phyloP scores from a whole-genome alignment of 495 filamentous ascomycete genomes.

The Neurospora africana region DNA sequence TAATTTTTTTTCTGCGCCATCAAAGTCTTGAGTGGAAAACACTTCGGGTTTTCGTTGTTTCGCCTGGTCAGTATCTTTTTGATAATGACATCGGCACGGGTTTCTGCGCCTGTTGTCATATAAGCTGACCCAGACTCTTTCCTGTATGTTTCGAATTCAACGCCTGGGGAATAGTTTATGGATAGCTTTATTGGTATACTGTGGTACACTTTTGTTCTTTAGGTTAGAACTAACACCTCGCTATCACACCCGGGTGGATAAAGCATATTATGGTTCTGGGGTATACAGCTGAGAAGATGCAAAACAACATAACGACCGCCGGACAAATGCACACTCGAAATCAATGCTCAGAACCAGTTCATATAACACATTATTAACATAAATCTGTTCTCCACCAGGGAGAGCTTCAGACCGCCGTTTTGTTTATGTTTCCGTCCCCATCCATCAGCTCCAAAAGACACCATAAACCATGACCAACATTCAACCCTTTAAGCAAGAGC shows the following conservation, averaged over 20 bases:
- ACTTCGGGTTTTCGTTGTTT: background rate
- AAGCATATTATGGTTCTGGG: too few relatives aligned
- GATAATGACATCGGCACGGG: background rate
- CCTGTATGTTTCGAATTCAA: background rate
- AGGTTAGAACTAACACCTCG: too few relatives aligned
- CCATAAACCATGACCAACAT: background rate
- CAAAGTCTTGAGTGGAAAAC: background rate
- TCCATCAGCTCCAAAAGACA: background rate
- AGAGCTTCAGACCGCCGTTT: background rate
- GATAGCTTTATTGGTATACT: too few relatives aligned
- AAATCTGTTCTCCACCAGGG: background rate
- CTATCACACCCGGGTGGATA: too few relatives aligned
- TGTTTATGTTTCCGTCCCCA: background rate
- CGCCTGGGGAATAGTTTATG: background rate
- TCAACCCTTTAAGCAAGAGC: background rate
- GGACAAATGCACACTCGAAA: background rate
- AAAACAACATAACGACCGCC: background rate
- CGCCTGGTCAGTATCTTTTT: background rate
- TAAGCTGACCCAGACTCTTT: background rate
- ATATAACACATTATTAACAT: background rate
- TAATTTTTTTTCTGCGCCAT: background rate
- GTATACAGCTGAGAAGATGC: background rate
- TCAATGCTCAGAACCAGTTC: background rate
- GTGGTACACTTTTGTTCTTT: too few relatives aligned
- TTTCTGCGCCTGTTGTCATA: background rate